Evolutionary conservation across 768 basidiomycete species (phyloP).

Genomic region (Mycena albidolilacea): DNA sequence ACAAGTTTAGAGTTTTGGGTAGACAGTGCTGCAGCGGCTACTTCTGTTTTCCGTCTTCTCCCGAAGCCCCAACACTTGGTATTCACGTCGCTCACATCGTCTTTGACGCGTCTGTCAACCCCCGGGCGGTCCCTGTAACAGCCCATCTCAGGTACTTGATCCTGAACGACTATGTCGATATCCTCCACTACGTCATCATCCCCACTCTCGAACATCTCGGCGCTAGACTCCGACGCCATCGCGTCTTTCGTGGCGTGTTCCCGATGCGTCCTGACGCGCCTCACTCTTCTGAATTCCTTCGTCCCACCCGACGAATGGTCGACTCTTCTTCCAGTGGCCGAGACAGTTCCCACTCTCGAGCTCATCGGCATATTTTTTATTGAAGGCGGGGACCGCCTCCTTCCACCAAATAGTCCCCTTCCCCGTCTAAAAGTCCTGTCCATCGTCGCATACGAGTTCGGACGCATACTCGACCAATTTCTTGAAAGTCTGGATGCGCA

Average conservation of each 20-base stretch:
- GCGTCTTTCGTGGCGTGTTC: background rate
- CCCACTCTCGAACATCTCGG: constrained; percentile 10
- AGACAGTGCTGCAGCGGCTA: too few relatives aligned
- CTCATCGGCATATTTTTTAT: background rate
- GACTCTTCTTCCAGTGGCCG: background rate
- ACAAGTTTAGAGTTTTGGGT: background rate
- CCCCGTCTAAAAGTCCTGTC: too few relatives aligned
- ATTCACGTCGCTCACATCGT: background rate
- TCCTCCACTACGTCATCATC: background rate
- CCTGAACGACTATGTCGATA: background rate
- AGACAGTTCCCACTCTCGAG: background rate
- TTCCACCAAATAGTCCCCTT: too few relatives aligned
- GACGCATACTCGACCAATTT: too few relatives aligned
- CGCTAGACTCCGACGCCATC: background rate
- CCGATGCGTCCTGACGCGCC: background rate
- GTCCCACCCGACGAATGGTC: background rate
- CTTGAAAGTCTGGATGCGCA: too few relatives aligned
- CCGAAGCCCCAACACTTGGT: background rate
- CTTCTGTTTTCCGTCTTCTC: background rate
- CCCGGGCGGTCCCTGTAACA: background rate
- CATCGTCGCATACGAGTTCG: too few relatives aligned
- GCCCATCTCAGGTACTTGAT: background rate
- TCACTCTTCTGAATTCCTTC: background rate
- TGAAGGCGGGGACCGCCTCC: too few relatives aligned
- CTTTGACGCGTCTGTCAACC: background rate